Evolutionary conservation across 495 filamentous ascomycete genomes (phyloP), one percentile per base, ranked within the genome.

Genomic region (Hypoxylon fragiforme): DNA sequence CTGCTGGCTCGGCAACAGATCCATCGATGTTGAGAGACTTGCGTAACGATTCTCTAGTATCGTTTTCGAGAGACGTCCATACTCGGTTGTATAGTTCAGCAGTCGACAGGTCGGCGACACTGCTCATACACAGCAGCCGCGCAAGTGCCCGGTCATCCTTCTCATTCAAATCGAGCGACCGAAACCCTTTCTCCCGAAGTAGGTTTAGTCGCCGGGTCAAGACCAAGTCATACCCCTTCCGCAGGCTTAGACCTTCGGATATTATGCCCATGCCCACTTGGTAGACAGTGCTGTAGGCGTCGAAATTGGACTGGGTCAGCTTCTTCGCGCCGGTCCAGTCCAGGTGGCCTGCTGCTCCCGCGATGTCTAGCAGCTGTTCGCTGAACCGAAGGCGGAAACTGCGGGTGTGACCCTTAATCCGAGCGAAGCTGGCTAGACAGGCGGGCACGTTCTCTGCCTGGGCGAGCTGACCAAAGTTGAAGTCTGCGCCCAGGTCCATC

Each of bases 401-500:
- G 20, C 60, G 66, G 4, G 52, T 18, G 9, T 54, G 46, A 3
- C 46, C 57, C 19, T 54, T 54, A 59, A 75, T 63, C 11, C 32
- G 55, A 6, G 37, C 37, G 13, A 74, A 41, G 37, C 55, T 54
- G 5, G 57, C 49, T 26, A 75, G 35, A 15, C 42, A 63, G 18
- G 51, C 69, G 0, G 72, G 72, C 2, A 47, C 57, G 41, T 70
- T 74, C 47, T 74, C 72, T 1, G 70, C 72, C 41, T 75, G 72
- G 2, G 65, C 72, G 12, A 75, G 46, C 34, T 75, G 72, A 3
- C 65, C 70, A 45, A 74, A 68, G 41, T 74, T 75, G 54, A 82
- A 72, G 0, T 70, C 71, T 0, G 75, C 75, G 21, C 77, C 78
- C 6, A 79, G 63, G 46, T 71, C 60, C 32, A 74, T 68, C 30